Conservation (phyloP, 208 protist genomes). For the Acanthamoeba sp. region DNA sequence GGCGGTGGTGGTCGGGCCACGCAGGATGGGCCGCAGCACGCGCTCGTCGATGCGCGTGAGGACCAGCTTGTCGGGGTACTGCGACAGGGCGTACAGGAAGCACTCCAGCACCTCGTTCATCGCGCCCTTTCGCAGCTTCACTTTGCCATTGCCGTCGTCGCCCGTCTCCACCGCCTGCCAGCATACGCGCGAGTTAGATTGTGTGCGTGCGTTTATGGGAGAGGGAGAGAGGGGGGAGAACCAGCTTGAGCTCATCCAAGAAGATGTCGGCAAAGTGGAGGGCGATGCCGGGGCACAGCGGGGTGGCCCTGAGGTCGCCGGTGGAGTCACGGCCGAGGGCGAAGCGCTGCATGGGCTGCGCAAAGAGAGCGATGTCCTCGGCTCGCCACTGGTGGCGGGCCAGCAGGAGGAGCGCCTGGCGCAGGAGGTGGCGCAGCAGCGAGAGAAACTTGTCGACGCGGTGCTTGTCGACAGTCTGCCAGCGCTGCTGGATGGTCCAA, state of each 20-base stretch:
- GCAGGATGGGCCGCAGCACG: too few relatives aligned
- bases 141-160: background rate
- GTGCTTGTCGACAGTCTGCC: constrained; percentile 15
- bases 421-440: constrained; percentile 42
- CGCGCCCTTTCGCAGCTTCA: background rate
- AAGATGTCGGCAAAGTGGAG: constrained; percentile 53
- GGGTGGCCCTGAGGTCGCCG: background rate
- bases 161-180: background rate
- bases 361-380: background rate
- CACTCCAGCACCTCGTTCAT: constrained; percentile 16
- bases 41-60: background rate
- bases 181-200: background rate
- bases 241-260: constrained; percentile 2
- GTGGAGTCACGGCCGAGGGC: background rate
- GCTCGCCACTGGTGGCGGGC: constrained; percentile 31
- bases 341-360: background rate
- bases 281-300: constrained; percentile 25
- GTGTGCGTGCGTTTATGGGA: background rate
- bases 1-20: too few relatives aligned
- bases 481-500: constrained; percentile 35
- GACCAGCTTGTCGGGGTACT: constrained; percentile 14
- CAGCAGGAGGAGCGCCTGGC: background rate
- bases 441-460: constrained; percentile 52
- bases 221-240: background rate
- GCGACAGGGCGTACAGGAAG: background rate